Base-by-base conservation (phyloP, 768 basidiomycete genomes). In the Amanita rubescens region DNA sequence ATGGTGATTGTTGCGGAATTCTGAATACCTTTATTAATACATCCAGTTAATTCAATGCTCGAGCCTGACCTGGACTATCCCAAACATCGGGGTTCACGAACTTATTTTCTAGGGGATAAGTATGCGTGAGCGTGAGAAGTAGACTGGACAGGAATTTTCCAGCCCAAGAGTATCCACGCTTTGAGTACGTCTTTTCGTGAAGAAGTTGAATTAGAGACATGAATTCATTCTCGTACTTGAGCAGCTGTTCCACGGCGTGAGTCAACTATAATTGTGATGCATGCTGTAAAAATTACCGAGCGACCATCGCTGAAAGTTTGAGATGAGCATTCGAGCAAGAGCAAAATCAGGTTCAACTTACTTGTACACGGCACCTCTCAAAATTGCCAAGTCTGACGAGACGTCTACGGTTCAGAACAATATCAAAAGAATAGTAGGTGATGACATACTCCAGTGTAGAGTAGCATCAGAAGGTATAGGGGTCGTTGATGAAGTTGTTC, bases 331-430 rank as follows among this genome's bases (percentile, higher is more conserved):
- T 30, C 8, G 27, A 30, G 27, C 27, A 20, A 42, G 30, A 9
- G 39, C 10, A 7, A 15, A 46, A 20, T 20, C n/a, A n/a, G n/a
- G 19, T 32, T 37, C 25, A 17, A 71, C 85, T 66, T 62, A 90
- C 85, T 85, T 86, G 62, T 84, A 85, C 58, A 90, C 80, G n/a
- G 83, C 74, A n/a, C 89, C 90, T 45, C 85, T 76, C 20, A 92
- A 66, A 37, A 92, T 81, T 0, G 85, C 85, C 38, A 90, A 70
- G 69, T 88, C 86, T 87, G 57, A 39, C 53, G 44, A 6, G 52
- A 46, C 12, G 12, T 24, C 56, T 12, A 65, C 34, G n/a, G 48
- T 43, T 5, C 20, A 53, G 35, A 52, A 14, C 11, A 41, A 41
- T 14, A 14, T 7, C n/a, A 44, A 49, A 57, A 17, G 27, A 30